Conservation (phyloP, 805 yeast genomes). For the Kuraishia cidri region DNA sequence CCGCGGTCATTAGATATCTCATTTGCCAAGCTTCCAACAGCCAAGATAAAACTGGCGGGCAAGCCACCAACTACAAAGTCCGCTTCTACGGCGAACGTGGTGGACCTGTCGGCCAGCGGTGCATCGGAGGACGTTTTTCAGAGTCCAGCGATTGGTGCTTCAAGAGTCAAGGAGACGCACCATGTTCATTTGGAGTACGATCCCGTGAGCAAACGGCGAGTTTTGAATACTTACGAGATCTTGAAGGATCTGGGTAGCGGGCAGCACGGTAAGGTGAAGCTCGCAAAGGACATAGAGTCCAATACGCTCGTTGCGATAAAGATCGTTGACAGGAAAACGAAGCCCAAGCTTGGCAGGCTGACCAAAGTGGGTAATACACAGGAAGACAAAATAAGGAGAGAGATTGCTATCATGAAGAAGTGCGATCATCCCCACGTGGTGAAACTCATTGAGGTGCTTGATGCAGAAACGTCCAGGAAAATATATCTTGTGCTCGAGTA, state of each 20-base stretch:
- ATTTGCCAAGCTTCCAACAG: too few relatives aligned
- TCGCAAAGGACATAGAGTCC: constrained; percentile 66
- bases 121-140: too few relatives aligned
- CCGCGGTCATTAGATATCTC: too few relatives aligned
- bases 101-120: too few relatives aligned
- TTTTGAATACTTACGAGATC: constrained; percentile 85
- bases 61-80: too few relatives aligned
- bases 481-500: constrained; percentile 88
- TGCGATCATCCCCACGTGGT: constrained; percentile 93
- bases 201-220: constrained; percentile 74
- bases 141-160: too few relatives aligned
- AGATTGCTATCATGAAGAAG: constrained; percentile 88
- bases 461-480: constrained; percentile 75
- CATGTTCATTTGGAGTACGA: constrained; percentile 79
- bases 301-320: constrained; percentile 82
- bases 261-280: constrained; percentile 97
- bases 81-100: too few relatives aligned
- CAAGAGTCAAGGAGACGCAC: constrained; percentile 72
- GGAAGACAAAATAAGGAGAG: constrained; percentile 73
- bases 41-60: too few relatives aligned
- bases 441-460: constrained; percentile 75
- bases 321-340: constrained; percentile 71
- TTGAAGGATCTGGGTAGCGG: constrained; percentile 85
- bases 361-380: constrained; percentile 22
- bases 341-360: constrained; percentile 39